Conservation (phyloP, 495 filamentous ascomycete species). For the Cudoniella acicularis region DNA sequence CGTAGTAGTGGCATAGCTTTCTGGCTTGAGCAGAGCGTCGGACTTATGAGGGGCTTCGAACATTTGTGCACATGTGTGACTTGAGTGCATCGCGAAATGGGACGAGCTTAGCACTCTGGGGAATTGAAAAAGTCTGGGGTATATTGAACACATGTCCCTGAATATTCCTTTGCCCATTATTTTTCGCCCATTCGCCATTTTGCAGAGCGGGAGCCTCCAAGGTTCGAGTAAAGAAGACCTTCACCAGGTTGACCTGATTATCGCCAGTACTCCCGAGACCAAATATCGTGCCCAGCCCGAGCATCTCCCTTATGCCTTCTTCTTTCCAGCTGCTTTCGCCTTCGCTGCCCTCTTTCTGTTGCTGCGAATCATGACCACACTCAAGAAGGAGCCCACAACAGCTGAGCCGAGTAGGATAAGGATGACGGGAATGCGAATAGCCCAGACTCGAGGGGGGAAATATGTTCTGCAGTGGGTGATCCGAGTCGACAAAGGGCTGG, state of each 20-base stretch:
- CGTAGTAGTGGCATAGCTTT: background rate
- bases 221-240: background rate
- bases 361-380: constrained; percentile 97
- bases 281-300: background rate
- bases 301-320: constrained; percentile 43
- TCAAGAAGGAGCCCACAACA: constrained; percentile 93
- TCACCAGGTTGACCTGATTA: background rate
- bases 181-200: too few relatives aligned
- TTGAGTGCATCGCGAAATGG: too few relatives aligned
- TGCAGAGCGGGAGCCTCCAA: too few relatives aligned
- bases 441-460: constrained; percentile 98
- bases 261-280: background rate
- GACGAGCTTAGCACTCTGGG: too few relatives aligned
- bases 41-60: too few relatives aligned
- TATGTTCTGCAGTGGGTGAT: constrained; percentile 88
- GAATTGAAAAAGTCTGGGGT: background rate
- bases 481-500: constrained; percentile 94
- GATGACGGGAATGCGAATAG: constrained; percentile 96
- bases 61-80: too few relatives aligned
- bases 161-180: background rate
- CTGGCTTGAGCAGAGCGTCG: background rate
- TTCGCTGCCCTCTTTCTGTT: constrained; percentile 96
- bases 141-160: background rate
- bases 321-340: constrained; percentile 75
- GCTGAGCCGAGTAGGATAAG: constrained; percentile 87